A percentile compares a stretch with the other conserved stretches of the same genome.
These are phyloP conservation scores for Candida nonsorbophila DNA, from an alignment of 805 yeast species.

Conservation along the genomic window DNA sequence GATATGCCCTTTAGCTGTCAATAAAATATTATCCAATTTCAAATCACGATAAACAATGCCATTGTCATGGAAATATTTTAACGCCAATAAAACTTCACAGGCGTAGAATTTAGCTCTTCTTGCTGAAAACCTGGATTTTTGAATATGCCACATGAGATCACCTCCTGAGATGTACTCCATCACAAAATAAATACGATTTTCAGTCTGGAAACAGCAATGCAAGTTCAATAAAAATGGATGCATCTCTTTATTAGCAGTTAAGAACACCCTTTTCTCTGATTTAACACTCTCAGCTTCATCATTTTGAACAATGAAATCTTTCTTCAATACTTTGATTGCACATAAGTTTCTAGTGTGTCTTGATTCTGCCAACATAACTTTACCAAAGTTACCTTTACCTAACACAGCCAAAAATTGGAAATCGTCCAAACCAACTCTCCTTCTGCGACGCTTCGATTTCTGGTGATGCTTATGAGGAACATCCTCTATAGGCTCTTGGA, in stretches of 20 bases:
- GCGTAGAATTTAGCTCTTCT: constrained; percentile 96
- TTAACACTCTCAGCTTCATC: constrained; percentile 94
- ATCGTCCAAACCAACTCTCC: constrained; percentile 88
- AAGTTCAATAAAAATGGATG: constrained; percentile 92
- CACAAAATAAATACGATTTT: constrained; percentile 93
- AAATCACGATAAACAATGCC: constrained; percentile 96
- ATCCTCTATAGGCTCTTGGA: not conserved
- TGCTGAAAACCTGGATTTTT: constrained; percentile 81
- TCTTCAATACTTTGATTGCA: constrained; percentile 95
- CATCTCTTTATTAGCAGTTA: constrained; percentile 74
- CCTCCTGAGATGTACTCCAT: constrained; percentile 99
- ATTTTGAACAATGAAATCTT: constrained; percentile 90
- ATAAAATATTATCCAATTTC: constrained; percentile 88
- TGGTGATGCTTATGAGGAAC: constrained; percentile 21
- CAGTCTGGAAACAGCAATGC: constrained; percentile 96
- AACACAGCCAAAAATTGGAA: constrained; percentile 90
- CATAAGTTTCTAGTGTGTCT: constrained; percentile 75
- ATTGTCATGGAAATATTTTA: constrained; percentile 90
- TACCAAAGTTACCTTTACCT: constrained; percentile 98
- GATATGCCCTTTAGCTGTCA: constrained; percentile 88
- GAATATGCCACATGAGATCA: constrained; percentile 99
- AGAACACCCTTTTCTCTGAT: constrained; percentile 89
- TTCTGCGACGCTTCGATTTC: constrained; percentile 40
- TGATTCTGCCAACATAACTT: constrained; percentile 95
- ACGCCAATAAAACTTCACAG: constrained; percentile 87